Evolutionary conservation across 768 basidiomycete genomes (phyloP).

Genomic region (Hortiboletus campestris): DNA sequence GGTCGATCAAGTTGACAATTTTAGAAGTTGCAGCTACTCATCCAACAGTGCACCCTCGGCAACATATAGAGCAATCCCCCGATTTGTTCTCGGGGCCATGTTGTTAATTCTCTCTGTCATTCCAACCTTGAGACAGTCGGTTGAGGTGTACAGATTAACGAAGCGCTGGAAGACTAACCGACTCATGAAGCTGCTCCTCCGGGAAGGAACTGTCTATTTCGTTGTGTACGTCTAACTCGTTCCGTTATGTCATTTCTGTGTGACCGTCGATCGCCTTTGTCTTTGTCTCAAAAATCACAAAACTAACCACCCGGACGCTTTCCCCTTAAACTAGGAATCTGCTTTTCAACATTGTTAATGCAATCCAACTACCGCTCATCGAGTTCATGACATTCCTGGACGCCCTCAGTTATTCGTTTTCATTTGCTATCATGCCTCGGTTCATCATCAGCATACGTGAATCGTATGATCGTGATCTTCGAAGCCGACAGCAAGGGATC

Average conservation of each 20-base stretch:
- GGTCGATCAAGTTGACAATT: background rate
- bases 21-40: background rate
- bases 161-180: slow-evolving; percentile 5
- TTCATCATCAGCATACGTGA: slow-evolving; percentile 14
- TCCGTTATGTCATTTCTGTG: background rate
- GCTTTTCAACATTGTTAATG: background rate
- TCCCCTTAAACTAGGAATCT: background rate
- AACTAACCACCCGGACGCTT: background rate
- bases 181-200: background rate
- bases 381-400: background rate
- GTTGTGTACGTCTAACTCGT: background rate
- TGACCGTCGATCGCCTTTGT: background rate
- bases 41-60: background rate
- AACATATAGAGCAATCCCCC: slow-evolving; percentile 1
- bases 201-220: slow-evolving; percentile 10
- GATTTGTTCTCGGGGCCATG: background rate
- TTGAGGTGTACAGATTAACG: slow-evolving; percentile 1
- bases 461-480: background rate
- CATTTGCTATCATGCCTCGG: slow-evolving; percentile 5
- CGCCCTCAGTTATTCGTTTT: background rate
- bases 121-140: background rate
- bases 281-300: background rate
- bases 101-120: background rate
- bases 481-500: background rate
- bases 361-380: background rate